Evolutionary conservation across 306 rosid species (phyloP), one percentile per base, ranked within the genome.

Genomic region (Ammopiptanthus mongolicus): DNA sequence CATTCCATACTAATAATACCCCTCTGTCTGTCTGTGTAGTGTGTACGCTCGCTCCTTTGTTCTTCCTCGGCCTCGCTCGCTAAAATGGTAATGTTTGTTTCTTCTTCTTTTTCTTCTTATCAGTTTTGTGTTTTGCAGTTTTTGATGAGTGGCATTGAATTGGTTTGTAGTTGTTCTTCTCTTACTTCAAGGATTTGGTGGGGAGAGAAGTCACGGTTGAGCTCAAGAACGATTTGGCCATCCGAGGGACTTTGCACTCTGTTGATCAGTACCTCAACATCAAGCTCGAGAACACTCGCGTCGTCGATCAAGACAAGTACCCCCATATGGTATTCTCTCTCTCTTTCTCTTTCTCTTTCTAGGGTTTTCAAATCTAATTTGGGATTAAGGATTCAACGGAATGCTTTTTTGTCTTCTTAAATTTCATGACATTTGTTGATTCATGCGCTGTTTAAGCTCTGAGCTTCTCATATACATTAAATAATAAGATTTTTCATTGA

Each of bases 191-290:
- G 89, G 99, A 92, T 80, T 84, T 95, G 89, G 99, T 95, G 55
- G 99, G 97, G 21, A 78, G 96, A 78, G 99, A 95, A 88, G 99
- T 95, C 9, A 95, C 97, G 2, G 97, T 95, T 67, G 99, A 95
- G 87, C 87, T 95, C 51, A 95, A 95, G 96, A 95, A 95, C 80
- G 97, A 95, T 66, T 88, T 95, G 52, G 99, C 99, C 47, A 95
- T 95, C 60, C 80, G 90, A 79, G 99, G 99, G 0, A 92, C 97
- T 2, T 81, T 90, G 66, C 99, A 92, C 83, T 95, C 99, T 0
- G 99, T 95, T n/a, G 99, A 95, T 71, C 99, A 95, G 55, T 95
- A 92, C 84, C 97, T 95, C 77, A 95, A 95, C 71, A 95, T 95
- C 68, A 95, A 95, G 82, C 99, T 92, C 33, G 97, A 95, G 86